Base-by-base conservation (phyloP, 2,329 filamentous ascomycete species). In the Ploettnerulaceae sp. region DNA sequence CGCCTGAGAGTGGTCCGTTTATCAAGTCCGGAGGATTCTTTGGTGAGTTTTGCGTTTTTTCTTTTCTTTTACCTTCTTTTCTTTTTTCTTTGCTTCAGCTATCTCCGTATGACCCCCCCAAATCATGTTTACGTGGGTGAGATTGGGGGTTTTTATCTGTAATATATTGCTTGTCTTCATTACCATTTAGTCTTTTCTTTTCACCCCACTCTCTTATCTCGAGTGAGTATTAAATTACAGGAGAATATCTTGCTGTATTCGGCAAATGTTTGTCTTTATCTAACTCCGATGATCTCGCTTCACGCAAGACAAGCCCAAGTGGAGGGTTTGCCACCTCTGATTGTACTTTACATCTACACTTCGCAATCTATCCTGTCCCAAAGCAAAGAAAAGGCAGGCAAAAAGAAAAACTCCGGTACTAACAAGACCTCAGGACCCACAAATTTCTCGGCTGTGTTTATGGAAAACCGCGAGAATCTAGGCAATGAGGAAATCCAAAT, bases 401-500 rank as follows among this genome's bases (percentile, higher is more conserved):
- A n/a, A n/a, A n/a, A n/a, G n/a, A n/a, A n/a, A n/a, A n/a, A n/a
- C n/a, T n/a, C n/a, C n/a, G n/a, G n/a, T n/a, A n/a, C n/a, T n/a
- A n/a, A n/a, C n/a, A n/a, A n/a, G n/a, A 31, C 6, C 31, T n/a
- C 45, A 45, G 58, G 52, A n/a, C 59, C 60, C n/a, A 62, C 60
- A 7, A 59, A 54, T 41, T 63, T 61, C 53, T 61, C 60, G 1
- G 61, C 61, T 7, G 59, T 62, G 7, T 63, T 61, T 41, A 39
- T 54, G 8, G 61, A 63, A 35, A 62, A 62, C 21, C 42, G 49
- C 21, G 53, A 57, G 12, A 55, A 60, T 37, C 49, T 61, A 12
- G 54, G 52, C 4, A 56, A 55, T 28, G 41, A 47, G 11, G 54
- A 58, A 4, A 47, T 60, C 28, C 54, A 57, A 7, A 53, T 61